A percentile compares a stretch with the other conserved stretches of the same genome.
These are phyloP conservation scores for Phytophthora macrochlamydospora DNA, from an alignment of 352 stramenopile species.

Conservation along the genomic window DNA sequence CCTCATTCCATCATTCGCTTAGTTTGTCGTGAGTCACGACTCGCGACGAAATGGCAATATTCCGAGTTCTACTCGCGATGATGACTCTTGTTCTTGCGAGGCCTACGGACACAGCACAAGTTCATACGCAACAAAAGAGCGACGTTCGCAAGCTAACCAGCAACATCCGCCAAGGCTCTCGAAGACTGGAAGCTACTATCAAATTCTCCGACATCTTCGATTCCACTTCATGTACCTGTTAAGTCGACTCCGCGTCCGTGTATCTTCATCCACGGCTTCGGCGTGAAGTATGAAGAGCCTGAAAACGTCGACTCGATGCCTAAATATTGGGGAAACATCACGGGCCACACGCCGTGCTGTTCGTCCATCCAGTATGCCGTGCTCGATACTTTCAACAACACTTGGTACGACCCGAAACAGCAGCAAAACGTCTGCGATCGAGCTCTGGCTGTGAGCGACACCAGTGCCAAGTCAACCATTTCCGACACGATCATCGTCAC, in stretches of 20 bases:
- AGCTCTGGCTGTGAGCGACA: conserved; percentile 13
- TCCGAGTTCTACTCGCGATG: too few species aligned
- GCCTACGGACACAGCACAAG: too few species aligned
- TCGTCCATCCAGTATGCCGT: conserved; percentile 21
- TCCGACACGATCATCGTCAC: conserved; percentile 25
- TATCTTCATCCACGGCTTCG: neutral
- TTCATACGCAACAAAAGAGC: conserved; percentile 5
- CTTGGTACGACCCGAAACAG: conserved; percentile 4
- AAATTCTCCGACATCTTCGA: neutral
- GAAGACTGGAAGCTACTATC: neutral
- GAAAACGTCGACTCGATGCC: conserved; percentile 18
- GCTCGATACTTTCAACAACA: conserved; percentile 20
- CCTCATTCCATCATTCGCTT: too few species aligned
- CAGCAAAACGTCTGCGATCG: conserved; percentile 22
- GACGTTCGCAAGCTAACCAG: conserved; percentile 19
- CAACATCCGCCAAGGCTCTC: neutral
- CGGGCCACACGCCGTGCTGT: conserved; percentile 21
- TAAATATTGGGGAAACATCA: conserved; percentile 28
- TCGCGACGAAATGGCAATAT: too few species aligned
- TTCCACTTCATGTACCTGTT: neutral
- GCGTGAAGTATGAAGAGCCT: neutral
- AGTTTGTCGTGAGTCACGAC: too few species aligned
- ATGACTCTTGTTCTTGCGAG: too few species aligned
- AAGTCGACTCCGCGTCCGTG: neutral
- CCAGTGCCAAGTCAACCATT: conserved; percentile 13